Conservation (phyloP, 371 early-diverging fungal species). For the Sporodiniella umbellata region DNA sequence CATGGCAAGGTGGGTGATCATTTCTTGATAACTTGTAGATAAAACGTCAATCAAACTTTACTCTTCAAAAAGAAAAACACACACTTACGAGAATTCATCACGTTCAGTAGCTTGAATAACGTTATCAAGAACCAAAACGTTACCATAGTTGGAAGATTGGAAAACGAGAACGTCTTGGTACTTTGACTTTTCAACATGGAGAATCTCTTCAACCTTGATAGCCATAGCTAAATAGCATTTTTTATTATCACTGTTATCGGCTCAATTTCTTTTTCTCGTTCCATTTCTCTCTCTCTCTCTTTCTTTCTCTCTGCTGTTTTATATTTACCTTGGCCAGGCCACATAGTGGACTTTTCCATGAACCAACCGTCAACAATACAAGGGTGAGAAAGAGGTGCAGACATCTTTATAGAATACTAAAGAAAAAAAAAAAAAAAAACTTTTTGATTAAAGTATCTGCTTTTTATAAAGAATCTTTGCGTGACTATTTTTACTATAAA, state of each 20-base stretch:
- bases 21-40: constrained; percentile 91
- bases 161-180: constrained; percentile 98
- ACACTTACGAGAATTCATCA: constrained; percentile 93
- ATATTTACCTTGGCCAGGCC: constrained; percentile 99
- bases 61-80: background rate
- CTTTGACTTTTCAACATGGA: constrained; percentile 89
- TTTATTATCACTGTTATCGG: constrained; percentile 46
- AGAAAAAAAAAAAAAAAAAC: constrained; percentile 9
- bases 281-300: too few species aligned
- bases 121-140: constrained; percentile 94
- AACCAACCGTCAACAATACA: constrained; percentile 95
- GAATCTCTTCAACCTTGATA: constrained; percentile 89
- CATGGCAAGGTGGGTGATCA: constrained; percentile 95
- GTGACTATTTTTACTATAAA: constrained; percentile 1
- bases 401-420: constrained; percentile 26
- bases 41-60: background rate
- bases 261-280: too few species aligned
- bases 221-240: constrained; percentile 70
- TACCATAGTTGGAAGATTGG: constrained; percentile 90
- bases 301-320: too few species aligned
- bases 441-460: background rate
- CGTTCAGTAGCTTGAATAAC: constrained; percentile 97
- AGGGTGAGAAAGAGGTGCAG: constrained; percentile 73
- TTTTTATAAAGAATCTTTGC: background rate
- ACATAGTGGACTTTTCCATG: constrained; percentile 86